These are phyloP conservation scores for Xylaria sp. DNA, from an alignment of 2,329 filamentous ascomycete genomes.

Conservation along the genomic window DNA sequence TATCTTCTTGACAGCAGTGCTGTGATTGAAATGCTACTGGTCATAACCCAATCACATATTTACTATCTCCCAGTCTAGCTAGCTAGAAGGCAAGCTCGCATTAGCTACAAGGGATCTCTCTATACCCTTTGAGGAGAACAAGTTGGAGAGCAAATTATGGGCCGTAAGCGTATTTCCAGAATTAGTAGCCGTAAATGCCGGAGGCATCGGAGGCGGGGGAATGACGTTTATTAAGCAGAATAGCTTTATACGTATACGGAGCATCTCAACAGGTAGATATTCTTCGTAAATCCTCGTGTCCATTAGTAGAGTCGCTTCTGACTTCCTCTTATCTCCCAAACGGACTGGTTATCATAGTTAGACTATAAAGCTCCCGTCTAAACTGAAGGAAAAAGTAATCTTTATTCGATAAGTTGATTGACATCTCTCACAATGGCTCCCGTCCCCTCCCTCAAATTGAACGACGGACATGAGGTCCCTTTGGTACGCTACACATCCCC, in stretches of 20 bases:
- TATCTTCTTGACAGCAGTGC: background rate
- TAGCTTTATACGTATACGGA: background rate
- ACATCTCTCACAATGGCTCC: slow-evolving; percentile 9
- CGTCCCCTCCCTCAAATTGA: slow-evolving; percentile 71
- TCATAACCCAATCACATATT: slow-evolving; percentile 1
- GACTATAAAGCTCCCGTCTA: background rate
- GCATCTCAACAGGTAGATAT: too few relatives aligned
- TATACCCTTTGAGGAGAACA: slow-evolving; percentile 17
- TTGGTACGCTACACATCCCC: slow-evolving; percentile 57
- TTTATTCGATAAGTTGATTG: background rate
- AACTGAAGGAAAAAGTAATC: background rate
- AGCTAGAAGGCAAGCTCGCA: background rate
- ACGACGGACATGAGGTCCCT: slow-evolving; percentile 76
- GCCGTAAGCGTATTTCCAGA: too few relatives aligned
- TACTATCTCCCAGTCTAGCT: background rate
- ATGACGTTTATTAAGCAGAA: background rate
- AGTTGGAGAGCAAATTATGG: too few relatives aligned
- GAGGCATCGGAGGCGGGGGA: background rate
- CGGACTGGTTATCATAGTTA: background rate
- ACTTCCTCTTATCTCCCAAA: background rate
- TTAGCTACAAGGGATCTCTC: background rate
- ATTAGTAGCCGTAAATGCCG: background rate
- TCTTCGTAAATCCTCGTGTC: background rate
- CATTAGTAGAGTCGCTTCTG: background rate
- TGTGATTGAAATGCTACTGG: background rate